Conservation (phyloP, 2,329 filamentous ascomycete species). For the Penicillium sp. region DNA sequence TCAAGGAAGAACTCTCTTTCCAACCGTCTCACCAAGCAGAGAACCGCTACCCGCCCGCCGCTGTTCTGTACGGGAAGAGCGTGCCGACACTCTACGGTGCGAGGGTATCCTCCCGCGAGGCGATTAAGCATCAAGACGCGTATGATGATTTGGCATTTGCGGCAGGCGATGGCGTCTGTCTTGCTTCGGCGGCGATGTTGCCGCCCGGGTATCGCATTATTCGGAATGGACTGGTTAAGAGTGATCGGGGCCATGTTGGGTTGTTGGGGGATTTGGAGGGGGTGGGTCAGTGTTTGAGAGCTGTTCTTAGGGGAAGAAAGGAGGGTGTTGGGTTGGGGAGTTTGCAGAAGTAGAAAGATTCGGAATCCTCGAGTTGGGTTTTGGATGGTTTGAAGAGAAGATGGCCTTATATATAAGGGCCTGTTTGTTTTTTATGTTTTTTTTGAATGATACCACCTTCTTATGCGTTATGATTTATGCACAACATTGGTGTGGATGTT, state of each 20-base stretch:
- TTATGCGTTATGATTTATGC: conserved; percentile 16
- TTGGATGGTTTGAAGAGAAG: neutral
- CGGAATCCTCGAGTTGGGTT: neutral
- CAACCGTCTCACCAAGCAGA: conserved; percentile 59
- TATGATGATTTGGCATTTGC: conserved; percentile 89
- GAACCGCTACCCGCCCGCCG: conserved; percentile 81
- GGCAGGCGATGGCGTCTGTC: conserved; percentile 84
- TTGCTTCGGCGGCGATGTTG: conserved; percentile 83
- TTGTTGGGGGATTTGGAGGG: conserved; percentile 82
- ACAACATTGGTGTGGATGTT: neutral
- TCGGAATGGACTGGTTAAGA: conserved; percentile 73
- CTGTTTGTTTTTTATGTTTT: conserved; percentile 6
- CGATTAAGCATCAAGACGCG: conserved; percentile 73
- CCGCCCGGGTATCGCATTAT: conserved; percentile 77
- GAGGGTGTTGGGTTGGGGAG: conserved; percentile 72
- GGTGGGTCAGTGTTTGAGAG: conserved; percentile 73
- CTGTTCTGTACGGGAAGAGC: conserved; percentile 83
- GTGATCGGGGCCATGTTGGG: conserved; percentile 84
- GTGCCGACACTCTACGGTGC: conserved; percentile 85
- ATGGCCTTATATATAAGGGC: neutral
- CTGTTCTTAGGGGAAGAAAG: conserved; percentile 66
- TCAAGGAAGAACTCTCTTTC: conserved; percentile 75
- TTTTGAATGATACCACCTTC: conserved; percentile 26
- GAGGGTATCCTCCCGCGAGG: conserved; percentile 71
- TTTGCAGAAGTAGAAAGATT: conserved; percentile 5